Evolutionary conservation across 202 grass and related monocot genomes (phyloP).

Genomic region (Carex arenaria): DNA sequence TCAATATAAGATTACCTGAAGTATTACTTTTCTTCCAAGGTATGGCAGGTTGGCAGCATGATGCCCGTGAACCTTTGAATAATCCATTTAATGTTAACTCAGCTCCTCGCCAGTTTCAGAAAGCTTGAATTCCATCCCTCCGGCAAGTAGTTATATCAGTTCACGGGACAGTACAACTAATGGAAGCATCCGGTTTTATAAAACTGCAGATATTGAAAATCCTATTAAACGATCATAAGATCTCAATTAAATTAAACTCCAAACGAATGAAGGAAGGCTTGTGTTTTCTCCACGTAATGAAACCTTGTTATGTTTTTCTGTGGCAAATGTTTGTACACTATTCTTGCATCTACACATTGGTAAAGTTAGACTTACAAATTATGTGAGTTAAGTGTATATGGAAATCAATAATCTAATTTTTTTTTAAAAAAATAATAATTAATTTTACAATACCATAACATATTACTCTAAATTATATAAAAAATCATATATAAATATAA

Average conservation of each 20-base stretch:
- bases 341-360: not conserved
- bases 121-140: not conserved
- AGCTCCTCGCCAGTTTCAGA: not conserved
- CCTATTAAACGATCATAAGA: not conserved
- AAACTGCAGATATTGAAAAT: not conserved
- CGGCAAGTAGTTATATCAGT: not conserved
- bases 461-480: too few relatives aligned
- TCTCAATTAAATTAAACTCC: not conserved
- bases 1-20: too few relatives aligned
- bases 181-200: not conserved
- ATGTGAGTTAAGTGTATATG: too few relatives aligned
- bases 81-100: not conserved
- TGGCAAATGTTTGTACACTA: not conserved
- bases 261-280: not conserved
- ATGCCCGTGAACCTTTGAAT: not conserved
- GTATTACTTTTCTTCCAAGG: not conserved
- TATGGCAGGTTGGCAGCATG: conserved; percentile 2
- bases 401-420: too few relatives aligned
- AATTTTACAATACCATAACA: too few relatives aligned
- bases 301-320: not conserved
- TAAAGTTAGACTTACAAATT: too few relatives aligned
- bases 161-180: not conserved
- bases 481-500: too few relatives aligned
- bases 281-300: not conserved
- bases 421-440: too few relatives aligned